Percentiles rank a stretch among this genome's conserved stretches.
These are phyloP conservation scores for Linderniella brevidens DNA, from an alignment of 257 asterid genomes.

Conservation along the genomic window DNA sequence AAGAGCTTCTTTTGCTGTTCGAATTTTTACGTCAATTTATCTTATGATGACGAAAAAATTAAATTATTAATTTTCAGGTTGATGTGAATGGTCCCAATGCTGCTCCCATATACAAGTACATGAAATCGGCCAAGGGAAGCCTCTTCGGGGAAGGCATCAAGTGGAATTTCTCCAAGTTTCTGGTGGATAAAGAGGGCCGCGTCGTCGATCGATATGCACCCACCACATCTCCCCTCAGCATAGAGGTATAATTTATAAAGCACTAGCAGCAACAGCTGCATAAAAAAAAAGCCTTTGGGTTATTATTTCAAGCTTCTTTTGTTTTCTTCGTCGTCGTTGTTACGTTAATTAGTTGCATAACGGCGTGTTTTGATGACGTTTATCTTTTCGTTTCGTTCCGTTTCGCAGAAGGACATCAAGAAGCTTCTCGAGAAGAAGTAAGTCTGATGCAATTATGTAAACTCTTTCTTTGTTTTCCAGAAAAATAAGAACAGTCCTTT, in stretches of 20 bases:
- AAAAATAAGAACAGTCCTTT: too few relatives aligned
- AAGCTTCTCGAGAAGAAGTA: constrained; percentile 40
- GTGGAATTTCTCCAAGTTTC: constrained; percentile 90
- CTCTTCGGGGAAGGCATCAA: constrained; percentile 59
- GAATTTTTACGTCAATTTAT: not conserved
- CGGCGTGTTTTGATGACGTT: too few relatives aligned
- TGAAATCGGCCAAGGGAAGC: constrained; percentile 45
- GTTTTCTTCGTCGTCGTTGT: too few relatives aligned
- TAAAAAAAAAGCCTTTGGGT: too few relatives aligned
- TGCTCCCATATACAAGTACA: constrained; percentile 1
- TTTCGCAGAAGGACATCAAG: constrained; percentile 68
- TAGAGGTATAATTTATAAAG: too few relatives aligned
- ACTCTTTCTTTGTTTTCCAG: too few relatives aligned
- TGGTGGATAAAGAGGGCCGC: constrained; percentile 60
- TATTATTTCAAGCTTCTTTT: too few relatives aligned
- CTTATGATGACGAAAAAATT: not conserved
- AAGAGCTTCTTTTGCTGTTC: not conserved
- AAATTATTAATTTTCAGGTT: not conserved
- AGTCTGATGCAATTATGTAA: too few relatives aligned
- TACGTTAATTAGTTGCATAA: too few relatives aligned
- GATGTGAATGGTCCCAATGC: constrained; percentile 5
- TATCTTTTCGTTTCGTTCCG: too few relatives aligned
- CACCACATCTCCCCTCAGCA: constrained; percentile 77
- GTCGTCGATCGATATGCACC: constrained; percentile 89
- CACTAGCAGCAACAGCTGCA: too few relatives aligned